A percentile compares a stretch with the other conserved stretches of the same genome.
Conservation (phyloP, 164 flowering plant genomes). For the Echeveria elegans region DNA sequence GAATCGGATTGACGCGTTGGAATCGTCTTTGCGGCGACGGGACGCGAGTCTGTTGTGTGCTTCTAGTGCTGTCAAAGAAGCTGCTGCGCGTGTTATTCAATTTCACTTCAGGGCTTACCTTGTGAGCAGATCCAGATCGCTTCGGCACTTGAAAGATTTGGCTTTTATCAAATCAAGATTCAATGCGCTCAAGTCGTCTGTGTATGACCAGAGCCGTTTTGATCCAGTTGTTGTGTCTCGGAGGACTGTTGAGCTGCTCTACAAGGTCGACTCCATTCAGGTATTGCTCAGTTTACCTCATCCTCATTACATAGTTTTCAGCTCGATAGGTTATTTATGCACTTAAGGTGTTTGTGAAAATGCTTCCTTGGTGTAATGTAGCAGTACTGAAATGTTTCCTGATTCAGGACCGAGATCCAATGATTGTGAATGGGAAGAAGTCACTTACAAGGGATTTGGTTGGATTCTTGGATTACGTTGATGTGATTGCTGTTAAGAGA, state of each 20-base stretch:
- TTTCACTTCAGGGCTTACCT: constrained; percentile 69
- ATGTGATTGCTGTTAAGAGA: constrained; percentile 33
- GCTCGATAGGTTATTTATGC: background rate
- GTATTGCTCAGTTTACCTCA: constrained; percentile 25
- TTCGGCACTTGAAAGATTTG: constrained; percentile 63
- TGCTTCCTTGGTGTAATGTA: background rate
- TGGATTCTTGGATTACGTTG: constrained; percentile 50
- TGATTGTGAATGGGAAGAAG: constrained; percentile 53
- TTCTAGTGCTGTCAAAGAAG: constrained; percentile 39
- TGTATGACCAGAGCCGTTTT: constrained; percentile 27
- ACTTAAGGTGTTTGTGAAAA: background rate
- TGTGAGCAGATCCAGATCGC: constrained; percentile 69
- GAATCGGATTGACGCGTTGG: constrained; percentile 55
- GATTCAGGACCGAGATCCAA: constrained; percentile 42
- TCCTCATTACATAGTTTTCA: background rate
- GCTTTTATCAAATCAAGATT: constrained; percentile 55
- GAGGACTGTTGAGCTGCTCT: constrained; percentile 47
- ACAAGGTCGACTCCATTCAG: constrained; percentile 64
- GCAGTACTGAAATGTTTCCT: constrained; percentile 6
- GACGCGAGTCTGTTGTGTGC: background rate
- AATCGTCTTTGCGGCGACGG: constrained; percentile 40
- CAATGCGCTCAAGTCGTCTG: constrained; percentile 39
- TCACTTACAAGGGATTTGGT: constrained; percentile 42
- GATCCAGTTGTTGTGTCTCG: constrained; percentile 23
- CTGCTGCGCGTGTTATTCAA: constrained; percentile 77